Conservation (phyloP, 495 filamentous ascomycete species). For the Penicillium robsamsonii region DNA sequence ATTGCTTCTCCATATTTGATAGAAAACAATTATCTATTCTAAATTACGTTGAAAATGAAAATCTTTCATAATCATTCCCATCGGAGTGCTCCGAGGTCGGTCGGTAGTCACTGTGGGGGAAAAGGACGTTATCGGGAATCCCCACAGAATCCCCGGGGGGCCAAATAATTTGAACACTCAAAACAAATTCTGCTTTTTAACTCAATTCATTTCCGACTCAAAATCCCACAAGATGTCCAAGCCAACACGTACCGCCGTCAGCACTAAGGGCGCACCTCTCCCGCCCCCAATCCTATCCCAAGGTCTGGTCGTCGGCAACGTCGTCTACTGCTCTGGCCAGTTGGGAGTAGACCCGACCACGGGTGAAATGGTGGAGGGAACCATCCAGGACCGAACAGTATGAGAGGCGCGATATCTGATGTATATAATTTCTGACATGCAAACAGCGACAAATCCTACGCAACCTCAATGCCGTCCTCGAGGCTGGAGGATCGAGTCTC, state of each 20-base stretch:
- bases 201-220: neutral
- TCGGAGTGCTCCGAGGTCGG: neutral
- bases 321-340: conserved; percentile 47
- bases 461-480: conserved; percentile 65
- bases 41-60: neutral
- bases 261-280: conserved; percentile 35
- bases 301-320: conserved; percentile 41
- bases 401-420: conserved; percentile 1
- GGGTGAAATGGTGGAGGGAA: conserved; percentile 48
- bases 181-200: neutral
- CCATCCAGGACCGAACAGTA: conserved; percentile 56
- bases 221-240: conserved; percentile 15
- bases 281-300: conserved; percentile 47
- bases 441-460: conserved; percentile 50
- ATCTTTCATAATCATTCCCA: no score
- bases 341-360: conserved; percentile 52
- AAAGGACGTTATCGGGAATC: conserved; percentile 8
- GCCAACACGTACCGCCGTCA: conserved; percentile 28
- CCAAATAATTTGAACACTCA: neutral
- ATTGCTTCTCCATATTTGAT: no score
- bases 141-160: conserved; percentile 3
- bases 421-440: neutral
- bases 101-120: conserved; percentile 5
- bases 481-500: conserved; percentile 60
- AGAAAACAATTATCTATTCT: no score